These are phyloP conservation scores for Rubia peregrina DNA, from an alignment of 305 asterid species.

Conservation along the genomic window DNA sequence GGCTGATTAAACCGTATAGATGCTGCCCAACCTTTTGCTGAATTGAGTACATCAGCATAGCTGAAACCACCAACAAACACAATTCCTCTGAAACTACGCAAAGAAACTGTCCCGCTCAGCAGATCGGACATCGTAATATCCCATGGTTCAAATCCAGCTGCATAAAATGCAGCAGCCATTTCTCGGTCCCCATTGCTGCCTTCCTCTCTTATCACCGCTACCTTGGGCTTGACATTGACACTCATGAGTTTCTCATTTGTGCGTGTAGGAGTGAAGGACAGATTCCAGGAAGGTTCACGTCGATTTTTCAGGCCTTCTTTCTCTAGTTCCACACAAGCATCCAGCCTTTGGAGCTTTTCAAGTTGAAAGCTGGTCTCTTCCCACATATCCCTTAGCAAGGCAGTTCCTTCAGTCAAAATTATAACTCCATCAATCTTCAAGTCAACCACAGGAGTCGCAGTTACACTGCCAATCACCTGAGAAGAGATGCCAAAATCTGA, in stretches of 20 bases:
- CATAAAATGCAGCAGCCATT: slow-evolving; percentile 82
- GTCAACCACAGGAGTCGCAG: slow-evolving; percentile 38
- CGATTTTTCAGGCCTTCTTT: slow-evolving; percentile 65
- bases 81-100: slow-evolving; percentile 58
- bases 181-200: slow-evolving; percentile 97
- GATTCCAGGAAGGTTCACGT: slow-evolving; percentile 60
- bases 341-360: slow-evolving; percentile 73
- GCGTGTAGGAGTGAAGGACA: slow-evolving; percentile 56
- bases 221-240: slow-evolving; percentile 59
- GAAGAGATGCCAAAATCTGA: slow-evolving; percentile 38
- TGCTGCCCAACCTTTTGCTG: slow-evolving; percentile 96
- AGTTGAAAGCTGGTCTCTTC: slow-evolving; percentile 84
- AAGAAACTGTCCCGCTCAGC: slow-evolving; percentile 42
- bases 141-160: slow-evolving; percentile 95
- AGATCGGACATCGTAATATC: slow-evolving; percentile 91
- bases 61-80: slow-evolving; percentile 95
- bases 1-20: slow-evolving; percentile 75
- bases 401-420: slow-evolving; percentile 50
- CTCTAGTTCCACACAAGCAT: slow-evolving; percentile 75
- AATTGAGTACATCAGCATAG: slow-evolving; percentile 93
- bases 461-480: slow-evolving; percentile 56
- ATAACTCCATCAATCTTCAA: slow-evolving; percentile 47
- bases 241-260: slow-evolving; percentile 50
- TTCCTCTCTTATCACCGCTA: slow-evolving; percentile 84
- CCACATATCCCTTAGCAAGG: slow-evolving; percentile 69